These are phyloP conservation scores for Trypanosomatidae sp. DNA, from an alignment of 208 protist genomes.

Conservation along the genomic window DNA sequence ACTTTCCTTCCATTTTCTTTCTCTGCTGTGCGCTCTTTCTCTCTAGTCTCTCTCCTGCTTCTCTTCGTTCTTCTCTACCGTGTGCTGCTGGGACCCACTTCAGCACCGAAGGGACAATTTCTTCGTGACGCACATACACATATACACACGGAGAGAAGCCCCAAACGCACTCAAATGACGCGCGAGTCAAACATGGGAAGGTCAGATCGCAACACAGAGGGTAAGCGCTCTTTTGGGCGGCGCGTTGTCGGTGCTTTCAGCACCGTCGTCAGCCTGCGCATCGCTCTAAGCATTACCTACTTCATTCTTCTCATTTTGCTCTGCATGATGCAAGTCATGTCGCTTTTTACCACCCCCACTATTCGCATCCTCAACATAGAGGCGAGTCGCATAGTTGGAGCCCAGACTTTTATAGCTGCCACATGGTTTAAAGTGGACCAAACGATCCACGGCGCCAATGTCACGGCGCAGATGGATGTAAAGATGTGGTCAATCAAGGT, in stretches of 20 bases:
- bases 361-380: slow-evolving; percentile 29
- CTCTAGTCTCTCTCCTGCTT: background rate
- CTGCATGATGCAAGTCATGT: slow-evolving; percentile 23
- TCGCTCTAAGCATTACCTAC: slow-evolving; percentile 34
- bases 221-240: background rate
- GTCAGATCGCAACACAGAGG: background rate
- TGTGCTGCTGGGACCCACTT: background rate
- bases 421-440: slow-evolving; percentile 26
- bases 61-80: background rate
- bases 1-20: background rate
- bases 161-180: background rate
- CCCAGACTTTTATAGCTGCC: background rate
- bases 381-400: slow-evolving; percentile 28
- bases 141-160: background rate
- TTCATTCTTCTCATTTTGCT: slow-evolving; percentile 29
- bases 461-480: slow-evolving; percentile 14
- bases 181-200: background rate
- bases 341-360: slow-evolving; percentile 33
- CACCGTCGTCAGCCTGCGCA: slow-evolving; percentile 22
- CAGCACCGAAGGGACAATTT: background rate
- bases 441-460: slow-evolving; percentile 41
- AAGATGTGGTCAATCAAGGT: slow-evolving; percentile 30
- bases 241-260: slow-evolving; percentile 2
- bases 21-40: background rate
- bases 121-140: background rate